These are phyloP conservation scores for Aspergillus saccharolyticus DNA, from an alignment of 495 filamentous ascomycete genomes.

Conservation along the genomic window DNA sequence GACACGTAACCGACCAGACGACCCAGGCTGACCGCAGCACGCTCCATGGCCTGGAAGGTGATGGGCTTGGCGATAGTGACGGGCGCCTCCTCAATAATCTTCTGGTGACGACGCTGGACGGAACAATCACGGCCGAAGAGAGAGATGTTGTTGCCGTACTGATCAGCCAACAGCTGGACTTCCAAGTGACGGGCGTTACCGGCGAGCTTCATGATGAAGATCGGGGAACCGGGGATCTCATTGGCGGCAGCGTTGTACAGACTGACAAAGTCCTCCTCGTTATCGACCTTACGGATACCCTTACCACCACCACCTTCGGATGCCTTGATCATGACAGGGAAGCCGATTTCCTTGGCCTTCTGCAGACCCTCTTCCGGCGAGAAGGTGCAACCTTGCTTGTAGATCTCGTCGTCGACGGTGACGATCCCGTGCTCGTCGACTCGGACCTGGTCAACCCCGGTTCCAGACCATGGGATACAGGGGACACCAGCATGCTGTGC, in stretches of 20 bases:
- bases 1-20: slow-evolving; percentile 96
- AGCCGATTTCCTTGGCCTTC: slow-evolving; percentile 86
- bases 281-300: slow-evolving; percentile 94
- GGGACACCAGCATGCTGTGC: slow-evolving; percentile 96
- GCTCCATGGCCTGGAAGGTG: slow-evolving; percentile 95
- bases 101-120: slow-evolving; percentile 96
- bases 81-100: slow-evolving; percentile 99
- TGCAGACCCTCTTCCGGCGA: slow-evolving; percentile 82
- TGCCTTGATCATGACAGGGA: slow-evolving; percentile 99
- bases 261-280: slow-evolving; percentile 73
- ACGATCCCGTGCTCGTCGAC: slow-evolving; percentile 83
- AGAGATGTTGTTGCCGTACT: slow-evolving; percentile 99
- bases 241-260: slow-evolving; percentile 93
- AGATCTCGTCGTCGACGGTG: slow-evolving; percentile 80
- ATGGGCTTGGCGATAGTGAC: slow-evolving; percentile 86
- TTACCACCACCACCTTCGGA: slow-evolving; percentile 99
- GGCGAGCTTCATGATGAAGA: slow-evolving; percentile 99
- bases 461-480: slow-evolving; percentile 98
- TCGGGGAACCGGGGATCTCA: slow-evolving; percentile 98
- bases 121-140: slow-evolving; percentile 98
- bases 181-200: slow-evolving; percentile 96
- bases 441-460: slow-evolving; percentile 75
- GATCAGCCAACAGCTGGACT: slow-evolving; percentile 93
- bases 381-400: slow-evolving; percentile 84
- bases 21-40: slow-evolving; percentile 89